A percentile compares a stretch with the other conserved stretches of the same genome.
These are phyloP conservation scores for Agaricus subrufescens DNA, from an alignment of 768 basidiomycete genomes.

Conservation along the genomic window DNA sequence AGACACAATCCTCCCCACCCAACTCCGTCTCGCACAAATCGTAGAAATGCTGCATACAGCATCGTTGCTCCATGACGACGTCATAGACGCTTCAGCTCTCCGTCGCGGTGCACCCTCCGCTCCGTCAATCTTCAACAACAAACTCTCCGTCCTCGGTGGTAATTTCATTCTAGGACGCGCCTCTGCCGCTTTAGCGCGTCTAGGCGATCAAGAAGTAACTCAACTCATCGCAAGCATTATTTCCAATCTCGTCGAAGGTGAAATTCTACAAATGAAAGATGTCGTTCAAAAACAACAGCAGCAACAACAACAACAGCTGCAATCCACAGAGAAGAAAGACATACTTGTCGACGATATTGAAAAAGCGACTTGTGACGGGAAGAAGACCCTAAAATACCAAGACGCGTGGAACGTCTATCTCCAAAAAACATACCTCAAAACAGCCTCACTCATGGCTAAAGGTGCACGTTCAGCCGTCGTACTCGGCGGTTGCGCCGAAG, in stretches of 20 bases:
- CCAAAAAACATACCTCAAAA: conserved; percentile 92
- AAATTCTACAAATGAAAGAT: conserved; percentile 79
- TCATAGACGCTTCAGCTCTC: conserved; percentile 79
- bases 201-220: conserved; percentile 81
- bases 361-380: conserved; percentile 14
- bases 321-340: too few species aligned
- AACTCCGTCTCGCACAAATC: conserved; percentile 87
- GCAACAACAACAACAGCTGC: too few species aligned
- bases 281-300: conserved; percentile 29
- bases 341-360: conserved; percentile 12
- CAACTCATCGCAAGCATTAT: conserved; percentile 85
- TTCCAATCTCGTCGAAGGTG: conserved; percentile 89
- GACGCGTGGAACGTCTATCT: conserved; percentile 79
- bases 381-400: conserved; percentile 18
- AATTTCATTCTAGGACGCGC: conserved; percentile 90
- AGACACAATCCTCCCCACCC: conserved; percentile 65
- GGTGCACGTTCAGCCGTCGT: conserved; percentile 82
- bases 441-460: conserved; percentile 92
- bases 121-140: conserved; percentile 82
- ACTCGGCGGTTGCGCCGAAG: conserved; percentile 79
- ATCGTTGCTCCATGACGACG: conserved; percentile 93
- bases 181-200: conserved; percentile 71
- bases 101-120: conserved; percentile 77
- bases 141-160: conserved; percentile 82
- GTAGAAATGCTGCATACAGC: conserved; percentile 97